These are phyloP conservation scores for Pisolithus microcarpus DNA, from an alignment of 768 basidiomycete genomes.

Conservation along the genomic window DNA sequence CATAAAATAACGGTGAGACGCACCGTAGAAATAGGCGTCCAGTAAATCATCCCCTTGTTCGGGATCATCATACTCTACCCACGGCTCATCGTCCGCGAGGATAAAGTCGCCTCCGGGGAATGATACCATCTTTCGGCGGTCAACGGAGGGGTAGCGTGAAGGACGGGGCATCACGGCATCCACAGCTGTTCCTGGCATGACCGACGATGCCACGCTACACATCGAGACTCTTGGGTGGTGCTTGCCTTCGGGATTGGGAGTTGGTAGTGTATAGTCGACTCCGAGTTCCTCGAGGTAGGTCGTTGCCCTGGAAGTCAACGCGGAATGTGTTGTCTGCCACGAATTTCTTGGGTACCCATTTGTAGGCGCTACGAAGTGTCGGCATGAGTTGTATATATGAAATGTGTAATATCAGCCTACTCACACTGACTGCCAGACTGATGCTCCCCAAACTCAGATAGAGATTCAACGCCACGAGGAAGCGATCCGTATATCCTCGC, in stretches of 20 bases:
- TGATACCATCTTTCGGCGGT: constrained; percentile 10
- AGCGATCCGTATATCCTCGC: constrained; percentile 15
- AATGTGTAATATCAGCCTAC: background rate
- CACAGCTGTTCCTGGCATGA: constrained; percentile 50
- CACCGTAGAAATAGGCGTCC: constrained; percentile 38
- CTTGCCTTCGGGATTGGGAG: constrained; percentile 13
- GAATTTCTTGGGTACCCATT: constrained; percentile 18
- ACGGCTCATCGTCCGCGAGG: constrained; percentile 13
- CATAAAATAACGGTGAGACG: background rate
- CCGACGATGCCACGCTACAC: constrained; percentile 44
- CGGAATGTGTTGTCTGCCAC: constrained; percentile 29
- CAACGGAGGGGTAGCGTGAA: constrained; percentile 25
- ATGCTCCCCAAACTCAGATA: constrained; percentile 4
- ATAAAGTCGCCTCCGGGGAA: constrained; percentile 17
- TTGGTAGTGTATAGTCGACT: constrained; percentile 22
- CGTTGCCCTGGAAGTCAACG: constrained; percentile 12
- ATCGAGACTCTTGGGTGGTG: constrained; percentile 33
- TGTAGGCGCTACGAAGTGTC: constrained; percentile 14
- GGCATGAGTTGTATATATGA: background rate
- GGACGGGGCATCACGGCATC: constrained; percentile 41
- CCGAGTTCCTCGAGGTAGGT: constrained; percentile 26
- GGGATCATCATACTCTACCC: constrained; percentile 19
- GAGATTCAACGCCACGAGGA: constrained; percentile 1
- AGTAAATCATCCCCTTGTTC: constrained; percentile 32
- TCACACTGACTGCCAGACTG: constrained; percentile 7